Conservation (phyloP, 495 filamentous ascomycete genomes). For the Penicillium dipodomyicola region DNA sequence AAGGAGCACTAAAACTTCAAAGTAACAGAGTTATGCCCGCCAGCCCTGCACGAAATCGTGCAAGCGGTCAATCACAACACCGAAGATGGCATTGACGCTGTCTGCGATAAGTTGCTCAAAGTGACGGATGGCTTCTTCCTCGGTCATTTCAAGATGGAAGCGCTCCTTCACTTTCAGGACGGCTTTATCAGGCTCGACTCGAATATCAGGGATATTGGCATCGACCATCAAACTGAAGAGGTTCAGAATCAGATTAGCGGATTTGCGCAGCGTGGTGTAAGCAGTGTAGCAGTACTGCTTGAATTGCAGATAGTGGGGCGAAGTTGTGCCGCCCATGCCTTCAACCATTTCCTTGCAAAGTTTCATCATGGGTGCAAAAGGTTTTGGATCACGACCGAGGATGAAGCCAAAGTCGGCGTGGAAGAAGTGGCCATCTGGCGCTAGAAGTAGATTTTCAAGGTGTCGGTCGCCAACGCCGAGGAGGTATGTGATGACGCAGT, state of each 20-base stretch:
- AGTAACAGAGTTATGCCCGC: conserved; percentile 54
- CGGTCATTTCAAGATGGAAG: conserved; percentile 86
- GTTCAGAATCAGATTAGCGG: conserved; percentile 88
- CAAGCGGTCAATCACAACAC: conserved; percentile 89
- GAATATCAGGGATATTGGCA: conserved; percentile 93
- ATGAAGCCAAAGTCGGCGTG: conserved; percentile 98
- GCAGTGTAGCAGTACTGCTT: conserved; percentile 95
- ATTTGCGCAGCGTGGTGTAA: conserved; percentile 87
- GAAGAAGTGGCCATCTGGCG: conserved; percentile 92
- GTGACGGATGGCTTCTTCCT: conserved; percentile 87
- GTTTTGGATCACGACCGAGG: conserved; percentile 94
- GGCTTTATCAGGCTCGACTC: conserved; percentile 85
- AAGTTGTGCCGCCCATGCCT: conserved; percentile 85
- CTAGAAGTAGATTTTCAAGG: conserved; percentile 89
- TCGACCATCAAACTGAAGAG: conserved; percentile 96
- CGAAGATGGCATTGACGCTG: conserved; percentile 81
- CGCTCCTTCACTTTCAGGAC: conserved; percentile 93
- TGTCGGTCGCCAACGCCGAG: conserved; percentile 97
- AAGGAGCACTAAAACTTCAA: background rate
- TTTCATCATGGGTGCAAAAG: conserved; percentile 95
- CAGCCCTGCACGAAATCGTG: conserved; percentile 93
- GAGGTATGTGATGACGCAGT: conserved; percentile 98
- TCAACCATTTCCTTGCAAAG: conserved; percentile 98
- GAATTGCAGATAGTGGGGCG: conserved; percentile 79
- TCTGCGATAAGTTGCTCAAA: conserved; percentile 87